These are phyloP conservation scores for Castanea mollissima DNA, from an alignment of 306 rosid genomes.

Conservation along the genomic window DNA sequence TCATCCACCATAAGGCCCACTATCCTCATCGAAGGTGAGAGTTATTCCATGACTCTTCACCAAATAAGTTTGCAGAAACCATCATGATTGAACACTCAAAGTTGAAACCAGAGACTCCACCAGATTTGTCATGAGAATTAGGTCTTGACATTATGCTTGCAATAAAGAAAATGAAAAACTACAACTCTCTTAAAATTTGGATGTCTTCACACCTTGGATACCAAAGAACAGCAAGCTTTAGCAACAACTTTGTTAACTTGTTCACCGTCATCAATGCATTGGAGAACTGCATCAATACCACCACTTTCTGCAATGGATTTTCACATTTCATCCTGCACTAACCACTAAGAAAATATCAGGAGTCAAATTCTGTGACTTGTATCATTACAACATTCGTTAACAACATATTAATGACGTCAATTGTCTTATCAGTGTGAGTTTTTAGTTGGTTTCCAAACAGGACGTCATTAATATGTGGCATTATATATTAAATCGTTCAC, in stretches of 20 bases:
- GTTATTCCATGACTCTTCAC: no score
- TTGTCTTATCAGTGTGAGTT: not conserved
- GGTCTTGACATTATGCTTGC: not conserved
- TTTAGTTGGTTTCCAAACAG: not conserved
- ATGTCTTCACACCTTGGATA: constrained; percentile 62
- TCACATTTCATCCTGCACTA: constrained; percentile 56
- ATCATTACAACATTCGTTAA: no score
- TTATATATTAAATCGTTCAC: not conserved
- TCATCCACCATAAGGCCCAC: no score
- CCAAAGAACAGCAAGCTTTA: constrained; percentile 76
- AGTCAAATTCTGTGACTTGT: not conserved
- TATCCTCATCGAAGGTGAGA: no score
- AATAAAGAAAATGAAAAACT: not conserved
- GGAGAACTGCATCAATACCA: constrained; percentile 69
- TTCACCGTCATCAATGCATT: constrained; percentile 48
- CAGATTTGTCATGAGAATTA: not conserved
- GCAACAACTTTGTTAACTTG: constrained; percentile 73
- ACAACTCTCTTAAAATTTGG: not conserved
- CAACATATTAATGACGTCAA: no score
- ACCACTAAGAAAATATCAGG: not conserved
- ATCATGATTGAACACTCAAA: no score
- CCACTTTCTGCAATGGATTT: constrained; percentile 55
- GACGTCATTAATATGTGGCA: not conserved
- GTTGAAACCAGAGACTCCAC: not conserved
- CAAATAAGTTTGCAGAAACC: no score